Evolutionary conservation across 192 early-diverging fungal species (phyloP).

Genomic region (Entrophospora sp.): DNA sequence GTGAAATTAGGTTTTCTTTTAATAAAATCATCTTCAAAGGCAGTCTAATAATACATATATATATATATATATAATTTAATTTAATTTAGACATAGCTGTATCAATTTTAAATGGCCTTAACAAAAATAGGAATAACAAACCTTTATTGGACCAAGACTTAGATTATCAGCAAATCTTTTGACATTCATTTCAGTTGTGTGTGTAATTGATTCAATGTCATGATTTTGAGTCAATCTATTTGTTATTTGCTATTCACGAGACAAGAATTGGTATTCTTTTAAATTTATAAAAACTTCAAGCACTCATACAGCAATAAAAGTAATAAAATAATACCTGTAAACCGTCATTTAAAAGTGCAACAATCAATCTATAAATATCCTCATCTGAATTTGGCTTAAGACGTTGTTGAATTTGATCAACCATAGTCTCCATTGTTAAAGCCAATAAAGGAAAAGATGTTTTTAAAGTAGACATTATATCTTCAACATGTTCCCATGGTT

Average conservation of each 20-base stretch:
- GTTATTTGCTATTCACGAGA: conserved; percentile 63
- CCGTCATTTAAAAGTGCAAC: conserved; percentile 83
- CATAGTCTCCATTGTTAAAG: conserved; percentile 97
- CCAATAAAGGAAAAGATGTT: conserved; percentile 87
- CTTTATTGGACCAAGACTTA: conserved; percentile 69
- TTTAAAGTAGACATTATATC: conserved; percentile 94
- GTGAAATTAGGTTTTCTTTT: conserved; percentile 72
- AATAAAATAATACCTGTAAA: conserved; percentile 30
- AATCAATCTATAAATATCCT: conserved; percentile 95
- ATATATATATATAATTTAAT: neutral
- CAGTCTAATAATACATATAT: conserved; percentile 32
- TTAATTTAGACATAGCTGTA: neutral
- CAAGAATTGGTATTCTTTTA: neutral
- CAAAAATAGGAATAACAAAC: conserved; percentile 24
- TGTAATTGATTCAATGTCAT: conserved; percentile 55
- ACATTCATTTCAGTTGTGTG: conserved; percentile 72
- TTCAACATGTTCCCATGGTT: conserved; percentile 85
- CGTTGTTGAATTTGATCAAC: conserved; percentile 93
- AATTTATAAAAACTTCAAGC: neutral
- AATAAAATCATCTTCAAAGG: conserved; percentile 92
- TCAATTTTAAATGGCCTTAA: neutral
- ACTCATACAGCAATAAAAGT: neutral
- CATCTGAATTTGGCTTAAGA: conserved; percentile 89
- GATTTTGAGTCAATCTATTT: conserved; percentile 44
- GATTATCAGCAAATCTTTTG: conserved; percentile 77